Base-by-base conservation (phyloP, 2,329 filamentous ascomycete genomes). In the Cryphonectria naterciae region DNA sequence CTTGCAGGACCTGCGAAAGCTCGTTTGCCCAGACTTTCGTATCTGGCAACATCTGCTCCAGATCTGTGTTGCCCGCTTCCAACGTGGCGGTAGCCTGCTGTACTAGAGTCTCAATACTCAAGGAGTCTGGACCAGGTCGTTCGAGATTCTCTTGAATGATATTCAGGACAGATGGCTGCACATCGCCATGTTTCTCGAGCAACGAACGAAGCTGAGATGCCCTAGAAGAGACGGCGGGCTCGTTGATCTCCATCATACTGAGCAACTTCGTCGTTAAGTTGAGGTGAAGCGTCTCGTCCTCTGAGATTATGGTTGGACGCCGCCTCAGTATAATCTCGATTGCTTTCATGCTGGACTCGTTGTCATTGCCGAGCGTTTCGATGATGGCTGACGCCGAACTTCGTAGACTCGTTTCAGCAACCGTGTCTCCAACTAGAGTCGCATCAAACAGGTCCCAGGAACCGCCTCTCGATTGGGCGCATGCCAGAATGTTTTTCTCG, bases 1-100 rank as follows among this genome's bases (percentile, higher is more conserved):
- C 77, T 41, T 84, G 78, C 7, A 92, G 80, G 70, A 94, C 85
- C 1, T 81, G 82, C 0, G 78, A 77, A 2, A 97, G 80, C 19
- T 92, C 87, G 19, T 84, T 75, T 75, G 86, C 84, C 94, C 95
- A 98, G 13, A 87, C 81, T 2, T 85, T 81, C 0, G 84, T 81
- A 74, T 86, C 86, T 0, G 94, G 93, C 52, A 96, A 83, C 5
- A 95, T 79, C 15, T 85, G 83, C 72, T 83, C 79, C 1, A 78
- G 72, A 0, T 78, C 74, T 1, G 79, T 76, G 1, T 75, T 72
- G 0, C 81, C 81, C 1, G 78, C 77, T 22, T 79, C 77, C 6
- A 83, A 78, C 19, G 86, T 74, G 28, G 80, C 77, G 10, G 80
- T 72, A 1, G 84, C 84, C 75, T 87, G 87, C 22, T 84, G 80